phyloP scores from a whole-genome alignment of 331 rosid genomes.

The Ulmus americana region DNA sequence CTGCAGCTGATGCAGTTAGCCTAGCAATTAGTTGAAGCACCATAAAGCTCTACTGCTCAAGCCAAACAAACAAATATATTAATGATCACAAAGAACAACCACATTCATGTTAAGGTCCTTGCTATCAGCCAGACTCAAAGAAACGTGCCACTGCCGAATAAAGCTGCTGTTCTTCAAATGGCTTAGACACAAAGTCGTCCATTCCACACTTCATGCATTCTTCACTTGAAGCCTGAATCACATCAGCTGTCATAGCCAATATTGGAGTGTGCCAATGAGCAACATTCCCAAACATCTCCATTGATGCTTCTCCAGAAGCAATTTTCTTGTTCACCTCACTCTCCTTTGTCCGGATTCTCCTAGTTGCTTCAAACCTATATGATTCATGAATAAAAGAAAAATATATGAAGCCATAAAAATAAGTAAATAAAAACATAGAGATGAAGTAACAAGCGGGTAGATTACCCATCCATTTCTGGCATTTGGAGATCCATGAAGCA shows the following conservation, averaged over 20 bases:
- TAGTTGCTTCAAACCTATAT: slow-evolving; percentile 72
- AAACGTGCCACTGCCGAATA: slow-evolving; percentile 50
- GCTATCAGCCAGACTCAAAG: slow-evolving; percentile 41
- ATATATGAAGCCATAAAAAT: not conserved
- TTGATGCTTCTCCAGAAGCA: slow-evolving; percentile 50
- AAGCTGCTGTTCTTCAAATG: slow-evolving; percentile 82
- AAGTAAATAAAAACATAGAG: not conserved
- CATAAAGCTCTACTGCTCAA: slow-evolving; percentile 11
- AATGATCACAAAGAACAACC: slow-evolving; percentile 15
- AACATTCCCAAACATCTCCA: slow-evolving; percentile 48
- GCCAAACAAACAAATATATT: not conserved
- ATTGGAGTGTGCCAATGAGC: slow-evolving; percentile 74
- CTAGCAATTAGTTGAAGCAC: slow-evolving; percentile 8
- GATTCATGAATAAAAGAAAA: not conserved
- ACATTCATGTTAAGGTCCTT: slow-evolving; percentile 7
- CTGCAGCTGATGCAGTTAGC: slow-evolving; percentile 14
- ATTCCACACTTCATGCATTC: slow-evolving; percentile 81
- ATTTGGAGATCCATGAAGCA: slow-evolving; percentile 99
- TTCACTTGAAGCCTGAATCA: slow-evolving; percentile 66
- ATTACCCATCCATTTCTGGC: slow-evolving; percentile 99
- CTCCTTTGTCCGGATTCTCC: slow-evolving; percentile 54
- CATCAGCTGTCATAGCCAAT: slow-evolving; percentile 98
- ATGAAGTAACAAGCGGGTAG: slow-evolving; percentile 14
- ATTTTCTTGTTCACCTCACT: slow-evolving; percentile 47
- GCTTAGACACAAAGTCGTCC: slow-evolving; percentile 84